Base-by-base conservation (phyloP, 2,329 filamentous ascomycete genomes). In the Epichloe gansuensis region DNA sequence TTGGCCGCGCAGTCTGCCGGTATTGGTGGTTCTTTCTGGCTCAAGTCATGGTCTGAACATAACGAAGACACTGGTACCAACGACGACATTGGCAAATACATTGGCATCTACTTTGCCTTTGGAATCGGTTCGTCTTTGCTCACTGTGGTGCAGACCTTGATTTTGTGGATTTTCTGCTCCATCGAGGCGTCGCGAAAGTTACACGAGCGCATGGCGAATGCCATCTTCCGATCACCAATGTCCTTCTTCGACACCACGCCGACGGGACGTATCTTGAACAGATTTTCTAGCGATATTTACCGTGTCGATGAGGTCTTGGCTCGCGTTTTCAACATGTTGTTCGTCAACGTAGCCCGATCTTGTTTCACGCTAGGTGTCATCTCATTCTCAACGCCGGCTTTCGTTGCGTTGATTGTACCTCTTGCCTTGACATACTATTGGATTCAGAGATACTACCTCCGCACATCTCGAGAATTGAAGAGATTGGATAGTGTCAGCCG, bases 131-230 rank as follows among this genome's bases (percentile, higher is more conserved):
- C 87, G 27, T 85, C 93, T 41, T 76, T 80, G 43, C 74, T 98
- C 57, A 91, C 94, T 3, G 89, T 97, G 42, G 64, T 94, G 34
- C 93, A 97, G 69, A 97, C 91, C 5, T 73, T 98, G 59, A 89
- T 98, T 57, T 75, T 98, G 31, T 98, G 93, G 93, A 97, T 98
- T 58, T 97, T 98, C 72, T 98, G 94, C 71, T 97, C 93, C 4
- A 98, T 98, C 56, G 93, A 98, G 79, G 93, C 93, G 49, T 96
- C 91, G 21, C 82, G 93, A 56, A 98, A 97, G 71, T 77, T 98
- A 52, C 93, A 98, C 66, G 93, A 97, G 71, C 80, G 88, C 57
- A 97, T 98, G 93, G 91, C 91, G 43, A 93, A 86, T 61, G 89
- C 93, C 17, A 96, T 97, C 60, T 98, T 98, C 77, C 81, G 93